Evolutionary conservation across 345 rosid species (phyloP).

Genomic region (Cardamine resedifolia): DNA sequence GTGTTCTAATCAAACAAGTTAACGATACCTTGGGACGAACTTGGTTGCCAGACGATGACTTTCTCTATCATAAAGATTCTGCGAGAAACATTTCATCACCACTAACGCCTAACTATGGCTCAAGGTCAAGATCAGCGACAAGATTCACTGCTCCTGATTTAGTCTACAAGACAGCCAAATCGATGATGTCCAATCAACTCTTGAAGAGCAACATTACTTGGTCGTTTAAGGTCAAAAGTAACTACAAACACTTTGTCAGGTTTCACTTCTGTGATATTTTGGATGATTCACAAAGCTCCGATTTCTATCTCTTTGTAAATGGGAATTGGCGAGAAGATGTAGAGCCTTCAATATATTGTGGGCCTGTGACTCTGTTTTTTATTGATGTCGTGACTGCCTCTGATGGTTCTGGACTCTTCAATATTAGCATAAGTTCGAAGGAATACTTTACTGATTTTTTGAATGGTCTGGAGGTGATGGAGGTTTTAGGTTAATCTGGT

Average conservation of each 20-base stretch:
- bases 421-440: constrained; percentile 38
- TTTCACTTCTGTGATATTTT: constrained; percentile 57
- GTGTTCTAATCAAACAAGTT: constrained; percentile 45
- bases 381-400: constrained; percentile 46
- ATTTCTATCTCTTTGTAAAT: constrained; percentile 46
- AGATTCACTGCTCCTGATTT: constrained; percentile 43
- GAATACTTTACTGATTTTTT: constrained; percentile 45
- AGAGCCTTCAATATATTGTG: background rate
- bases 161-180: constrained; percentile 48
- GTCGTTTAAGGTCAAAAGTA: constrained; percentile 43
- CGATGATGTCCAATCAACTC: no score
- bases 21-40: constrained; percentile 63
- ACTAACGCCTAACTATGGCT: constrained; percentile 13
- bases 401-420: constrained; percentile 54
- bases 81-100: fast-evolving
- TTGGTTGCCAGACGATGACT: constrained; percentile 57
- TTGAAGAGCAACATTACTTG: constrained; percentile 52
- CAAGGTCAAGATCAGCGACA: background rate
- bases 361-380: constrained; percentile 38
- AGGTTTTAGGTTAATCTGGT: constrained; percentile 50
- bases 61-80: constrained; percentile 46
- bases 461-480: constrained; percentile 69
- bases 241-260: constrained; percentile 49
- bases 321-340: constrained; percentile 25
- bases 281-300: background rate